phyloP scores from a whole-genome alignment of 1,284 basidiomycete genomes.

The Singerocomus rubriflavus region DNA sequence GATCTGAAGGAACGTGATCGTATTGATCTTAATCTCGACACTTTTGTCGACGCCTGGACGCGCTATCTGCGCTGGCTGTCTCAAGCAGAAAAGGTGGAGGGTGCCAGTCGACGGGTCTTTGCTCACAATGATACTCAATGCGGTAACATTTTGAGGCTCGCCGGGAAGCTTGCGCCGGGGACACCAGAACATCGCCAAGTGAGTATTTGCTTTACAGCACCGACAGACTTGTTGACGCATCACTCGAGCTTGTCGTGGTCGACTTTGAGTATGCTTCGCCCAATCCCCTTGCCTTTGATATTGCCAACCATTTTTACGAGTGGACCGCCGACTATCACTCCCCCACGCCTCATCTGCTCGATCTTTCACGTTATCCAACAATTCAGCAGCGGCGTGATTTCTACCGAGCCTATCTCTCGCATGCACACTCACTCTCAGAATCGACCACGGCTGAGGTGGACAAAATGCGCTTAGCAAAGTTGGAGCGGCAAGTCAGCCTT shows the following conservation, averaged over 20 bases:
- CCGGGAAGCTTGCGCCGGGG: conserved; percentile 46
- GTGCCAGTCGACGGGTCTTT: conserved; percentile 66
- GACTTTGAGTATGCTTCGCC: conserved; percentile 94
- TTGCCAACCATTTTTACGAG: conserved; percentile 95
- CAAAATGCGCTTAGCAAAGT: conserved; percentile 39
- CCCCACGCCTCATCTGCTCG: conserved; percentile 69
- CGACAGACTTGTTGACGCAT: conserved; percentile 11
- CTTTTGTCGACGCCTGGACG: conserved; percentile 63
- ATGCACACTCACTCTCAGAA: conserved; percentile 36
- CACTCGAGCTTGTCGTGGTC: conserved; percentile 79
- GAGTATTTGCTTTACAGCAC: conserved; percentile 19
- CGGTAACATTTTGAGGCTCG: conserved; percentile 83
- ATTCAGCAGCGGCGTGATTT: conserved; percentile 74
- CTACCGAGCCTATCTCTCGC: conserved; percentile 77
- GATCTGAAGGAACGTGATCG: conserved; percentile 42
- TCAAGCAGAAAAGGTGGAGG: conserved; percentile 53
- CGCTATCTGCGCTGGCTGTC: conserved; percentile 68
- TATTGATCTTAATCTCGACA: conserved; percentile 55
- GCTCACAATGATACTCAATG: conserved; percentile 94
- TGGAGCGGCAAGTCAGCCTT: conserved; percentile 75
- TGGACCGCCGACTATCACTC: conserved; percentile 91
- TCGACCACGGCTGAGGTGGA: conserved; percentile 30
- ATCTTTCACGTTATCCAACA: conserved; percentile 71
- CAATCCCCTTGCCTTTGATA: conserved; percentile 88
- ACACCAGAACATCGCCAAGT: conserved; percentile 69